phyloP scores from a whole-genome alignment of 208 protist genomes.

The Angomonas ambiguus region DNA sequence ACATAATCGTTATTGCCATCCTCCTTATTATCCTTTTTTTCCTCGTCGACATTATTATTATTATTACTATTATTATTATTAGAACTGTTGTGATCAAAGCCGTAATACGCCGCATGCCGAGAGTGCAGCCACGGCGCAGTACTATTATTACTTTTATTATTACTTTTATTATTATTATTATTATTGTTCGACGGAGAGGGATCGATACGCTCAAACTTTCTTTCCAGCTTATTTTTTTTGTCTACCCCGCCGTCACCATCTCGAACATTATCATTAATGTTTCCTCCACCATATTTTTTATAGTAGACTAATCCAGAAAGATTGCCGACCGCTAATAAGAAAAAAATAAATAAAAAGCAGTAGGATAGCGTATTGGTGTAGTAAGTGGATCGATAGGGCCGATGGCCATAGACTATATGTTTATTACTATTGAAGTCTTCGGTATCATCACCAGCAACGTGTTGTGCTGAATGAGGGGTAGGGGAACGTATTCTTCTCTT shows the following conservation, averaged over 20 bases:
- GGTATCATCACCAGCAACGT: neutral
- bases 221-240: too few relatives aligned
- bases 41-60: too few relatives aligned
- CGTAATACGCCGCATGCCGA: too few relatives aligned
- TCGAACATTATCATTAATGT: too few relatives aligned
- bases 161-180: neutral
- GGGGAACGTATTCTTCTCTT: neutral
- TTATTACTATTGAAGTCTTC: neutral
- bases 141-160: conserved; percentile 1
- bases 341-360: conserved; percentile 17
- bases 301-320: conserved; percentile 9
- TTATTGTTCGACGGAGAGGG: neutral
- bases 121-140: too few relatives aligned
- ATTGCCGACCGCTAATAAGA: conserved; percentile 14
- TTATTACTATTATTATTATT: neutral
- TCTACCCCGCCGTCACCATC: too few relatives aligned
- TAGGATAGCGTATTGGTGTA: conserved; percentile 14
- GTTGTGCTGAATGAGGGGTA: too few relatives aligned
- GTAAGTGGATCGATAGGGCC: conserved; percentile 5
- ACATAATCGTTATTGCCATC: too few relatives aligned
- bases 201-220: too few relatives aligned
- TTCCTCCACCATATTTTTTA: neutral
- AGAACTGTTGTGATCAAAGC: neutral
- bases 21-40: too few relatives aligned
- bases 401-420: neutral